A percentile compares a stretch with the other conserved stretches of the same genome.
These are phyloP conservation scores for Ophidiomyces ophidiicola DNA, from an alignment of 2,329 filamentous ascomycete genomes.

Conservation along the genomic window DNA sequence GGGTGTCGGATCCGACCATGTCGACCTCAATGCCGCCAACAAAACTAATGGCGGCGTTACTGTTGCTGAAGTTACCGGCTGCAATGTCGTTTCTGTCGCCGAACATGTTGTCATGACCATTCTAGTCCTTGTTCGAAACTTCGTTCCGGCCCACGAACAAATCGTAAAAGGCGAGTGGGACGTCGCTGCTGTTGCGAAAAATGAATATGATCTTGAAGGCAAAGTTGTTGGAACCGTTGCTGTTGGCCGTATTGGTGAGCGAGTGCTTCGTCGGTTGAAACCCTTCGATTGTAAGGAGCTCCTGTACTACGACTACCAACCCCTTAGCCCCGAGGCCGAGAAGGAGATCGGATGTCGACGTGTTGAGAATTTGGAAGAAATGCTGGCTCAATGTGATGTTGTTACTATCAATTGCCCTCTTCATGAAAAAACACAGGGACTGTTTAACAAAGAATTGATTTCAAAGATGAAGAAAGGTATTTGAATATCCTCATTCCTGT, in stretches of 20 bases:
- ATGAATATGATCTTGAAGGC: constrained; percentile 92
- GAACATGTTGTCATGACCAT: constrained; percentile 99
- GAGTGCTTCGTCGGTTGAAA: constrained; percentile 90
- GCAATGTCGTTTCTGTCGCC: constrained; percentile 95
- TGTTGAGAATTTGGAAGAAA: constrained; percentile 80
- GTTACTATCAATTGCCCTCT: constrained; percentile 99
- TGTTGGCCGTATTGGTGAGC: constrained; percentile 95
- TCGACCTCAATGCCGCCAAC: constrained; percentile 94
- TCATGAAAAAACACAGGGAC: constrained; percentile 89
- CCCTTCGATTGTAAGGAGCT: constrained; percentile 99
- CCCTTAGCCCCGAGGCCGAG: constrained; percentile 71
- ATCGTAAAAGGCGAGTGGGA: constrained; percentile 84
- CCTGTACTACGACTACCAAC: constrained; percentile 99
- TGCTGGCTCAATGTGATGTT: constrained; percentile 86
- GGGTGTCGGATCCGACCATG: constrained; percentile 96
- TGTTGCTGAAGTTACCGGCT: constrained; percentile 93
- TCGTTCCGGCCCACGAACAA: constrained; percentile 92
- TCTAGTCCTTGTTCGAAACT: constrained; percentile 90
- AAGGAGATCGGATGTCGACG: constrained; percentile 90
- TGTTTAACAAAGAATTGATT: constrained; percentile 98
- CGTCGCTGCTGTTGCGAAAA: constrained; percentile 91
- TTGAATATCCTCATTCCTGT: constrained; percentile 20
- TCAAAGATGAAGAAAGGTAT: constrained; percentile 95
- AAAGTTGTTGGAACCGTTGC: constrained; percentile 98
- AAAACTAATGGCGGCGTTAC: constrained; percentile 96